Percentiles rank a stretch among this genome's conserved stretches.
These are phyloP conservation scores for Candida tallmaniae DNA, from an alignment of 805 yeast genomes.

Conservation along the genomic window DNA sequence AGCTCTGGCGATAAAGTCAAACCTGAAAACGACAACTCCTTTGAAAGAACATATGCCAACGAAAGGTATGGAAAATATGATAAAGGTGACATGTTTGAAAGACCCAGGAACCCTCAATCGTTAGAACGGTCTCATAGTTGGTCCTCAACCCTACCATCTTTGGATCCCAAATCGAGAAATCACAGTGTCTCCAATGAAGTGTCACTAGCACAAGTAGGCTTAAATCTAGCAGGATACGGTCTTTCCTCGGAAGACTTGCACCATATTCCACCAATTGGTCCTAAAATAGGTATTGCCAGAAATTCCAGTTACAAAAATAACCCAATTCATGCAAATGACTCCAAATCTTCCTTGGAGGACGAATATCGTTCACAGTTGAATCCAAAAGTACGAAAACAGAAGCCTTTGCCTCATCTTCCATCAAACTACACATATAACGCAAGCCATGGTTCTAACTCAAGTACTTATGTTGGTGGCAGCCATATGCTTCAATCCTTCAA, in stretches of 20 bases:
- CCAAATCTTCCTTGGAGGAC: background rate
- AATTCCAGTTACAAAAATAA: background rate
- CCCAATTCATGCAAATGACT: constrained; percentile 1
- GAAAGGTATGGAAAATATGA: too few relatives aligned
- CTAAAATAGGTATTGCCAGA: background rate
- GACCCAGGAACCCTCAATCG: too few relatives aligned
- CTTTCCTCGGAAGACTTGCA: constrained; percentile 21
- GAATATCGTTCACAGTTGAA: background rate
- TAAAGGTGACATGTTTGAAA: too few relatives aligned
- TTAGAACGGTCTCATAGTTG: constrained; percentile 7
- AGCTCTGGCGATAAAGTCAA: constrained; percentile 23
- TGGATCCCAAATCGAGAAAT: constrained; percentile 12
- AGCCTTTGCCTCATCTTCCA: constrained; percentile 4
- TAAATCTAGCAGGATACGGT: constrained; percentile 26
- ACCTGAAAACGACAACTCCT: constrained; percentile 11
- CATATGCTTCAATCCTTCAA: constrained; percentile 31
- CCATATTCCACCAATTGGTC: constrained; percentile 17
- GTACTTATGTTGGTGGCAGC: constrained; percentile 1
- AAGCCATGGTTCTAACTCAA: background rate
- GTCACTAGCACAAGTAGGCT: constrained; percentile 19
- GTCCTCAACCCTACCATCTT: constrained; percentile 10
- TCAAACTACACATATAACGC: background rate
- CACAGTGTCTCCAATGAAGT: constrained; percentile 5
- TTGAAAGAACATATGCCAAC: background rate
- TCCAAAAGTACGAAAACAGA: background rate